Evolutionary conservation across 2,329 filamentous ascomycete species (phyloP), one percentile per base, ranked within the genome.

Genomic region (Neoarthrinium moseri): DNA sequence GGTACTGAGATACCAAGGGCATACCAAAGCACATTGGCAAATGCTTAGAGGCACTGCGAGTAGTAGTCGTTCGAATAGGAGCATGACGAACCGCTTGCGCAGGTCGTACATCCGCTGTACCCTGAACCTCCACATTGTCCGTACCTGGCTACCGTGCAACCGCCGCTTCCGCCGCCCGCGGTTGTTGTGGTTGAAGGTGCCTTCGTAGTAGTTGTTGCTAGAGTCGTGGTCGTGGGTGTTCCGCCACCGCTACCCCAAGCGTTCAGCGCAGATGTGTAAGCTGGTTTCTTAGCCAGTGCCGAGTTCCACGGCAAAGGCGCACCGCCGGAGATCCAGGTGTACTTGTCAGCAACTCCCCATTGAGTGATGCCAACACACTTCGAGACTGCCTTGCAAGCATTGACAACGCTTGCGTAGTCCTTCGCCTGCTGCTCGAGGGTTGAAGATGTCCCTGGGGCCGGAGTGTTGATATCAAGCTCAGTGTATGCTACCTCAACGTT

Each of bases 291-390:
- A 15, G n/a, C 18, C 32, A 34, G n/a, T 10, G 10, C 7, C 13
- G 13, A n/a, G 3, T 4, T 17, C 32, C n/a, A 34, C 18, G 32
- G 32, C 8, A 34, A 15, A 12, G 32, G 32, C 7, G 32, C 32
- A 12, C 32, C 32, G 2, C 3, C 32, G 18, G n/a, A 34, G 32
- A 34, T 34, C 49, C 49, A 52, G 23, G 43, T 48, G 36, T 54
- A 47, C 41, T 49, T 39, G 27, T 55, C 52, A 15, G 38, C 40
- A 38, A 55, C 49, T 12, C 52, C 52, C 52, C 76, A 78, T 5
- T 74, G 69, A 2, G 75, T 78, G 47, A 78, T 69, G 47, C 76
- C 76, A 3, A 78, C 66, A 54, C 75, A 80, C 51, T 73, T 75
- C 10, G 58, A 26, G 15, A 73, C 57, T 26, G 66, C 61, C 35